Evolutionary conservation across 306 rosid genomes (phyloP).

Genomic region (Canavalia gladiata): DNA sequence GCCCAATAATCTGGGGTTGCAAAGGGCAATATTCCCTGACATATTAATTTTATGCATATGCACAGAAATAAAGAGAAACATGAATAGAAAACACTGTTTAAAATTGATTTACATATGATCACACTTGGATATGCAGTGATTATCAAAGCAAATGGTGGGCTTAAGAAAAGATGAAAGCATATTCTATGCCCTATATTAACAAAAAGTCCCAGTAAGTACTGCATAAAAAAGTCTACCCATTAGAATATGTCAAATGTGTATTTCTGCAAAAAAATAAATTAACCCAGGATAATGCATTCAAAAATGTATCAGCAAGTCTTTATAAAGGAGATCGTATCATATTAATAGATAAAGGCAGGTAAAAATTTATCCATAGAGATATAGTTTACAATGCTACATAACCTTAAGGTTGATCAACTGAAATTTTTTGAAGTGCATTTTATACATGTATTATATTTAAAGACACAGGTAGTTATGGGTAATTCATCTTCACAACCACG

Average conservation of each 20-base stretch:
- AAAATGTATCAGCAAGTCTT: constrained; percentile 10
- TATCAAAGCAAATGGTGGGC: neutral
- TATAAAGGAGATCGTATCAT: neutral
- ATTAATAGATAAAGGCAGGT: constrained; percentile 1
- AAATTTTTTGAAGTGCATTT: neutral
- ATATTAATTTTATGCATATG: neutral
- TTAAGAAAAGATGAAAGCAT: constrained; percentile 23
- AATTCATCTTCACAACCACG: constrained; percentile 10
- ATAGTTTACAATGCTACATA: constrained; percentile 10
- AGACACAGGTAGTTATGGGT: neutral
- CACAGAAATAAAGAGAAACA: neutral
- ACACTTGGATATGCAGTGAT: constrained; percentile 15
- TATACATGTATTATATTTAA: neutral
- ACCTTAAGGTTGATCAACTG: constrained; percentile 11
- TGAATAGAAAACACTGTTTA: neutral
- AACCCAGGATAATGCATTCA: constrained; percentile 5
- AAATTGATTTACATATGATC: constrained; percentile 32
- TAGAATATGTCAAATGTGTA: constrained; percentile 17
- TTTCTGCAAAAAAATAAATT: neutral
- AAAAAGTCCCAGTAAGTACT: neutral
- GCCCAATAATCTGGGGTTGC: neutral
- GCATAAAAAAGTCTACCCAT: neutral
- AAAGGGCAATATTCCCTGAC: neutral
- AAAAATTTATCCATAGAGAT: neutral
- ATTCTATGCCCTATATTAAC: neutral